These are phyloP conservation scores for Syzygium aromaticum DNA, from an alignment of 345 rosid species.

Conservation along the genomic window DNA sequence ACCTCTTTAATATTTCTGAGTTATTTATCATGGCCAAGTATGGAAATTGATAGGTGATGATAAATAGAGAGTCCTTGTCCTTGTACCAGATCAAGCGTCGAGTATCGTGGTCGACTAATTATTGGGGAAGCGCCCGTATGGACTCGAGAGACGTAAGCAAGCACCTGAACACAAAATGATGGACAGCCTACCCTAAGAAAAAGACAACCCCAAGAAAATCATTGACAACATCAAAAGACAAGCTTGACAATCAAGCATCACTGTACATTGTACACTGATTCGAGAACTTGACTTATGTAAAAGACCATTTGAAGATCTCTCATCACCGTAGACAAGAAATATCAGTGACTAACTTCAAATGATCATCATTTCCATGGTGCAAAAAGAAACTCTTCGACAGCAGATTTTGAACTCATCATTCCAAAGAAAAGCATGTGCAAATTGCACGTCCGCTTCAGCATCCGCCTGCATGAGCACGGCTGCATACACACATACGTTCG, in stretches of 20 bases:
- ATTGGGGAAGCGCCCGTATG: constrained; percentile 80
- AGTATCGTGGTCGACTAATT: constrained; percentile 43
- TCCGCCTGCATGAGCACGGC: no score
- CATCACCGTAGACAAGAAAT: not conserved
- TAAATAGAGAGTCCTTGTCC: not conserved
- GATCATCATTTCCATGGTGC: not conserved
- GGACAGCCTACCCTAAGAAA: not conserved
- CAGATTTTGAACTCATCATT: no score
- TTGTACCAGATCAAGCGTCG: constrained; percentile 72
- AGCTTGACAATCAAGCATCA: not conserved
- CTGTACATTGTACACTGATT: not conserved
- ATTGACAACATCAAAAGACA: not conserved
- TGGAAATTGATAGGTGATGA: no score
- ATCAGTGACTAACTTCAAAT: not conserved
- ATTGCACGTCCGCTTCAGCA: no score
- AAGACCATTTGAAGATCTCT: not conserved
- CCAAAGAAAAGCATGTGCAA: no score
- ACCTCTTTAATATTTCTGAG: not conserved
- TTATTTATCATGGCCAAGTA: not conserved
- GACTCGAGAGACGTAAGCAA: constrained; percentile 90
- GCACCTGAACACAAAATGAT: constrained; percentile 35
- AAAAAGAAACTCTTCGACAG: not conserved
- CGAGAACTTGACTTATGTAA: not conserved
- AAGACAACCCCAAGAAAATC: not conserved
- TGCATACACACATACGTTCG: no score